Evolutionary conservation across 768 basidiomycete genomes (phyloP), one percentile per base, ranked within the genome.

Genomic region (Xerocomellus intermedius): DNA sequence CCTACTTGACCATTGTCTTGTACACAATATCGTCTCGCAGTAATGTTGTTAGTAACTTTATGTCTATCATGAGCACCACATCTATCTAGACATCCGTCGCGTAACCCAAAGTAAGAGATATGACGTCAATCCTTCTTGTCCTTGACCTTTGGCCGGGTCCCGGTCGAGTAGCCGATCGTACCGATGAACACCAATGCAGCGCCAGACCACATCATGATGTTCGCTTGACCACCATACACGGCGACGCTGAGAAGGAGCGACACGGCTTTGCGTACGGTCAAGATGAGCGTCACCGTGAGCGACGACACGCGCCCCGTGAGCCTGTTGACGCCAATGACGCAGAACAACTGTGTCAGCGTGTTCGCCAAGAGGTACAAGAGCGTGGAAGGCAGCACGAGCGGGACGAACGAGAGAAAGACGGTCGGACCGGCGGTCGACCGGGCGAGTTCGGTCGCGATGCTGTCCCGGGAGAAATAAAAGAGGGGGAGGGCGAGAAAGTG

Each of bases 251-350:
- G 76, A 22, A 91, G 69, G 16, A 93, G 73, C 50, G 89, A 91
- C 30, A 81, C 77, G 13, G 90, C 91, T 66, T 94, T 94, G 54
- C 91, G 81, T 17, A 94, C 86, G 49, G 87, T 88, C 39, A 92
- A 77, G 24, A 91, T 79, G 51, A 93, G 85, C 4, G 87, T 90
- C 17, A 94, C 91, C 1, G 82, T 87, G 38, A 94, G 76, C 10
- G 87, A 79, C 47, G 81, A 83, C 7, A 91, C 87, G 43, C 84
- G 81, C 1, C 86, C 84, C 0, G 92, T 92, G 57, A 98, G 79
- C 44, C 91, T 78, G 69, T 97, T 85, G 42, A 96, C 94, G 32
- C 94, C 94, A 0, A 90, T 76, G 16, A 89, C 85, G 71, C 94
- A 98, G 8, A 95, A 56, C 5, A 94, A 77, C 66, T 94, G 92